These are phyloP conservation scores for Podospora fimiseda DNA, from an alignment of 495 filamentous ascomycete species.

Conservation along the genomic window DNA sequence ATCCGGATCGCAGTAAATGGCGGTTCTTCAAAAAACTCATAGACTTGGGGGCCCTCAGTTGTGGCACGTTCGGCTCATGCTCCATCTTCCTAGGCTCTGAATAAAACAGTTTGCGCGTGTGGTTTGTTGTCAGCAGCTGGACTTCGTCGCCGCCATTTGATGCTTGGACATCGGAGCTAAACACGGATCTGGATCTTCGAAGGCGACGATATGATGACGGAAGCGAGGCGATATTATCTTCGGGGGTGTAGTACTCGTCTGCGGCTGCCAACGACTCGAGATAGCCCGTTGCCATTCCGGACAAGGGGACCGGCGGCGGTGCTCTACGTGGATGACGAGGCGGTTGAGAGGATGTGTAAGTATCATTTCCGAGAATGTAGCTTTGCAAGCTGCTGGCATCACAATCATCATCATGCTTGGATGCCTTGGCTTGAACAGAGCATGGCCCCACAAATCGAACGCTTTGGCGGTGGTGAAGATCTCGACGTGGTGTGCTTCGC, in stretches of 20 bases:
- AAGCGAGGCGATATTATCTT: conserved; percentile 55
- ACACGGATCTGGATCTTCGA: conserved; percentile 68
- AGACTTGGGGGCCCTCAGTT: conserved; percentile 46
- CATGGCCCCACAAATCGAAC: conserved; percentile 48
- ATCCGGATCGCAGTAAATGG: conserved; percentile 15
- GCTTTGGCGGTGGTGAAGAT: conserved; percentile 42
- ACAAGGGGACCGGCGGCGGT: conserved; percentile 15
- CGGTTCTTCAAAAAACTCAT: conserved; percentile 55
- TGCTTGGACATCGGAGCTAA: conserved; percentile 43
- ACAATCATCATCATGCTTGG: conserved; percentile 1
- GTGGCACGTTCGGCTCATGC: background rate
- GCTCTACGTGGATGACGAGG: conserved; percentile 11
- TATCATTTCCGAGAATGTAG: background rate
- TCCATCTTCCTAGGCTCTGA: conserved; percentile 17
- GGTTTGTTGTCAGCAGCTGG: conserved; percentile 8
- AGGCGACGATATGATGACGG: conserved; percentile 72
- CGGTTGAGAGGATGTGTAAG: background rate
- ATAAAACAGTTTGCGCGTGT: conserved; percentile 11
- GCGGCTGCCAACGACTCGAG: conserved; percentile 30
- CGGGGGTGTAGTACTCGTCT: conserved; percentile 47
- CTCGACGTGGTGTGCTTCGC: too few species aligned
- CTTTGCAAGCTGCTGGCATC: conserved; percentile 8
- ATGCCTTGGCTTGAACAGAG: conserved; percentile 20
- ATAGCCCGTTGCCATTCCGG: conserved; percentile 23
- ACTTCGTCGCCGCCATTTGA: conserved; percentile 9